Base-by-base conservation (phyloP, 352 stramenopile genomes). In the Phytophthora hybrid region DNA sequence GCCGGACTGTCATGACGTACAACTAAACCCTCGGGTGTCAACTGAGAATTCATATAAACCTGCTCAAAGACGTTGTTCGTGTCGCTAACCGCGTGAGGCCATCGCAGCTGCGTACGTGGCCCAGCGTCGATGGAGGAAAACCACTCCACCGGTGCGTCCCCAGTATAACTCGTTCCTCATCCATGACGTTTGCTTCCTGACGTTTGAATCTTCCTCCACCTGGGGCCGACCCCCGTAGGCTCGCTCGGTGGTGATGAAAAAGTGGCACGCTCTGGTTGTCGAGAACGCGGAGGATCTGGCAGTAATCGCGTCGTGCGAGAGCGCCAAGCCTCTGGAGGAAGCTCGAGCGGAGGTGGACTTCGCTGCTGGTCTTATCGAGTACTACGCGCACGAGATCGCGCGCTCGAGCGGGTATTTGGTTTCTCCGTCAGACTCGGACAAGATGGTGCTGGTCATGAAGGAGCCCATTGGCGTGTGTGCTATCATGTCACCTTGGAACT, bases 401-500 rank as follows among this genome's bases (percentile, higher is more conserved):
- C 87, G 97, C 55, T 79, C 78, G 51, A 81, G 78, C 10, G 93
- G 93, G 14, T 91, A 88, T 54, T 73, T 94, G 18, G 88, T 98
- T 21, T 83, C 85, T 9, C 74, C 73, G 16, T 76, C 79, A 0
- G 49, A 71, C 21, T 60, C 59, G 4, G 76, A 83, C 23, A 78
- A 93, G 61, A 81, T 88, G 21, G 69, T 97, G 19, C 73, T 96
- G 39, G 85, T 84, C 3, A 76, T 90, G 47, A 90, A 89, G 39
- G 80, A 99, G 78, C 92, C 97, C 9, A 88, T 99, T 1, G 97
- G 97, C 39, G 94, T 99, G 21, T 95, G 83, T 61, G 94, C 81
- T 19, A 89, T 99, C 39, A 97, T 99, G 61, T 98, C 96, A 53
- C 97, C 96, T 14, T 99, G 97, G 97, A 99, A 99, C 81, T 99